Conservation (phyloP, 2,329 filamentous ascomycete genomes). For the Fusarium caatingaense region DNA sequence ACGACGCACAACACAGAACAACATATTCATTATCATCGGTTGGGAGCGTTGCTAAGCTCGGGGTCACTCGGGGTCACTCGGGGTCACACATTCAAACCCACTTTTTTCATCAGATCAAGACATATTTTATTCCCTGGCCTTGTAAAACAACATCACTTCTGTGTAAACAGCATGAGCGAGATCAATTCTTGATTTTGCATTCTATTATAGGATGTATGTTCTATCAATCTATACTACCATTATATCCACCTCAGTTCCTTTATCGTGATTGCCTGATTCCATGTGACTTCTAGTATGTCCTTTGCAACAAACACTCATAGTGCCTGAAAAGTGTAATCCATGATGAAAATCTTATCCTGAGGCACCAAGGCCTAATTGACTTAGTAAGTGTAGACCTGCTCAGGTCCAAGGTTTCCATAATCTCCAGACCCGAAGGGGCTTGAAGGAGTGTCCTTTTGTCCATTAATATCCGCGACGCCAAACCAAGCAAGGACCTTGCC, state of each 20-base stretch:
- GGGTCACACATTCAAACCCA: background rate
- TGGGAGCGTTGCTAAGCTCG: background rate
- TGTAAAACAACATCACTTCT: background rate
- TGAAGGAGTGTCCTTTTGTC: slow-evolving; percentile 25
- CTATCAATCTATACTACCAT: background rate
- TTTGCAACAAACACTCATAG: background rate
- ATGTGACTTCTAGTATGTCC: background rate
- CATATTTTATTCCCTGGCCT: background rate
- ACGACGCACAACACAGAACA: background rate
- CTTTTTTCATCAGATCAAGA: background rate
- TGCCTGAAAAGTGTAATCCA: no score
- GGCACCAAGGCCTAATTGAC: no score
- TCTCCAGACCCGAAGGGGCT: slow-evolving; percentile 32
- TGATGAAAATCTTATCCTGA: no score
- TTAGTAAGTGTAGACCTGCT: slow-evolving; percentile 37
- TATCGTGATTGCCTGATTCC: background rate
- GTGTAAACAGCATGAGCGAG: background rate
- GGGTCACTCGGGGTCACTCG: no score
- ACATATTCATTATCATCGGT: background rate
- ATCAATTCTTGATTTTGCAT: background rate
- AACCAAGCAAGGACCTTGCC: slow-evolving; percentile 39
- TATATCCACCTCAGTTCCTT: background rate
- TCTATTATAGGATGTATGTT: background rate
- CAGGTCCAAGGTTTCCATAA: slow-evolving; percentile 25
- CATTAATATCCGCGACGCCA: slow-evolving; percentile 31